A percentile compares a stretch with the other conserved stretches of the same genome.
phyloP scores from a whole-genome alignment of 345 rosid genomes.

The Litchi chinensis region DNA sequence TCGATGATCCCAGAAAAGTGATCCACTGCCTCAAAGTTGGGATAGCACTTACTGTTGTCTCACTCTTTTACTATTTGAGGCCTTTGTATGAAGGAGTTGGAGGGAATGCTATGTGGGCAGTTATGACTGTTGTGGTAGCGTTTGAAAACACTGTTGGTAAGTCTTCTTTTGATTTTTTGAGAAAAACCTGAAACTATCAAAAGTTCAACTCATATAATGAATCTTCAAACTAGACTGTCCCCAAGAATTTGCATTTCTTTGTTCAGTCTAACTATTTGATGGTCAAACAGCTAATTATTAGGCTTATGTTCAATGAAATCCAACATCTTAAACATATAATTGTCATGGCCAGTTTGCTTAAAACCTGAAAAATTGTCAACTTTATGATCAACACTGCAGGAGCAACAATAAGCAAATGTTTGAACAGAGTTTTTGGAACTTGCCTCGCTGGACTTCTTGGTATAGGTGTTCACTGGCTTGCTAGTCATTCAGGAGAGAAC shows the following conservation, averaged over 20 bases:
- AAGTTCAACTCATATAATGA: not conserved
- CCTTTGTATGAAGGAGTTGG: conserved; percentile 54
- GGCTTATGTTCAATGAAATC: not conserved
- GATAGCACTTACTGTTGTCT: conserved; percentile 42
- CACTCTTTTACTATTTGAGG: conserved; percentile 42
- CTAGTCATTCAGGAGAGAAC: conserved; percentile 36
- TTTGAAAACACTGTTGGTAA: conserved; percentile 49
- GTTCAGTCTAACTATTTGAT: not conserved
- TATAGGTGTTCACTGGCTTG: conserved; percentile 49
- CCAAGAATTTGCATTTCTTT: not conserved
- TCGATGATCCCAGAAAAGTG: conserved; percentile 46
- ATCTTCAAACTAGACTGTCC: not conserved
- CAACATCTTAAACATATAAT: not conserved
- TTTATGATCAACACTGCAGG: conserved; percentile 31
- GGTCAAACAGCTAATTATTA: not conserved
- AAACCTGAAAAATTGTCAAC: not conserved
- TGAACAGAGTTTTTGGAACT: conserved; percentile 50
- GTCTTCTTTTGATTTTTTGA: not conserved
- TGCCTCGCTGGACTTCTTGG: conserved; percentile 50
- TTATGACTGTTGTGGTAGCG: conserved; percentile 58
- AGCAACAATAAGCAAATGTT: conserved; percentile 38
- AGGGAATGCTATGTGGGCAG: conserved; percentile 59
- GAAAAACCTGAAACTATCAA: not conserved
- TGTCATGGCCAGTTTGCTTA: not conserved
- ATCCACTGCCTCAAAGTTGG: conserved; percentile 52